Evolutionary conservation across 257 asterid species (phyloP), one percentile per base, ranked within the genome.

Genomic region (Nicotiana knightiana): DNA sequence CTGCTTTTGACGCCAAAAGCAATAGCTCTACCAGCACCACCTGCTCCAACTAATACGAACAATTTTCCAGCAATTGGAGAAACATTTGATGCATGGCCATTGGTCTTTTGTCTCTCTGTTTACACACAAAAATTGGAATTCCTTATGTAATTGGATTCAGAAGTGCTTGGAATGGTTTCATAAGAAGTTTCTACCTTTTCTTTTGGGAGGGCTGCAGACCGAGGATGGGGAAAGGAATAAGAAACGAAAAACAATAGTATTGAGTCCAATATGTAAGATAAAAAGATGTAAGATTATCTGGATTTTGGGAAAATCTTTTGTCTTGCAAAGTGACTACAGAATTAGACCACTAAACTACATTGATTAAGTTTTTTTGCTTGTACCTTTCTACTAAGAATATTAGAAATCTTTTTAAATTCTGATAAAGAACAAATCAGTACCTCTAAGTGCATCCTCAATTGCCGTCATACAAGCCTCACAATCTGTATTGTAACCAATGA

Each of bases 1-100:
- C 91, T 88, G 86, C 89, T 91, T 81, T 85, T 87, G 66, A 93
- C 97, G 9, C 95, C 97, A 70, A 91, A 92, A 13, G 95, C 97
- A 71, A 92, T 88, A 16, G 97, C 97, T 79, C 94, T 65, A 64
- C 94, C 97, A 8, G 95, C 97, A 30, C 95, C 97, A n/a, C 97
- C 97, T 26, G 97, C 97, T 80, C 97, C 97, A 48, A 91, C 91
- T 87, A 92, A 83, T 30, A 92, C 94, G 35, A 92, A 84, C 87
- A 92, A 70, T 77, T 85, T 90, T 39, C 97, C 95, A 62, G 92
- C 88, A 53, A 92, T 82, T 3, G 95, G 95, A 21, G 97, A 92
- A 77, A 79, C 84, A 8, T 63, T 59, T 28, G 87, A 82, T 81
- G 76, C 87, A 17, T 82, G 80, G 73, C 86, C 89, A 80, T 84